Base-by-base conservation (phyloP, 2,329 filamentous ascomycete genomes). In the Cladosporium phlei region DNA sequence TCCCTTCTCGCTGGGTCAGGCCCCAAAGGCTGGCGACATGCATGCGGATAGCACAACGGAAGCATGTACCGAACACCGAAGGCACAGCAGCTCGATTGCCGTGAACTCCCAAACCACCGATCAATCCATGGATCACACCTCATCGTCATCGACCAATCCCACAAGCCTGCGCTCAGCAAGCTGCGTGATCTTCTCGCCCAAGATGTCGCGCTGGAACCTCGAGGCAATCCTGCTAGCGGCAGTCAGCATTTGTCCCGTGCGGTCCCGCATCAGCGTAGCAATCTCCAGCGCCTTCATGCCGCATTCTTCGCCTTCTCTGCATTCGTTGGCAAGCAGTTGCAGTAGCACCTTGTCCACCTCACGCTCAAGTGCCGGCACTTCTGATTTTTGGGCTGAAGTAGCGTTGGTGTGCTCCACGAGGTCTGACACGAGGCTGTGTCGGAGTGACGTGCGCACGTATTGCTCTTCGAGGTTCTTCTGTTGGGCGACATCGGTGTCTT, bases 211-310 rank as follows among this genome's bases (percentile, higher is more conserved):
- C 8, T 86, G 86, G 69, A 94, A 98, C 57, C 91, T 76, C 62
- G 85, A 80, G 7, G 93, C 93, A 39, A 98, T 80, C 75, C 94
- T 95, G 47, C 82, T 80, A 1, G 93, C 93, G 4, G 91, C 86
- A 65, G 96, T 89, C 48, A 95, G 68, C 87, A 96, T 96, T 65
- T 86, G 84, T 14, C 91, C 91, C 50, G 80, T 86, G 35, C 81
- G 76, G 69, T 97, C 90, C 34, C 78, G 79, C 83, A 98, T 86
- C 59, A 98, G 73, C 52, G 79, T 76, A 22, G 95, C 93, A 59
- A 97, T 78, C 69, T 98, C 94, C 27, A 98, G 72, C 1, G 91
- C 91, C 56, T 91, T 88, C 88, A 96, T 96, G 5, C 90, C 91
- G 22, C 86, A 77, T 53, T 97, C 90, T 66, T 98, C 93, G 34